Evolutionary conservation across 352 stramenopile species (phyloP).

Genomic region (Pythium biforme): DNA sequence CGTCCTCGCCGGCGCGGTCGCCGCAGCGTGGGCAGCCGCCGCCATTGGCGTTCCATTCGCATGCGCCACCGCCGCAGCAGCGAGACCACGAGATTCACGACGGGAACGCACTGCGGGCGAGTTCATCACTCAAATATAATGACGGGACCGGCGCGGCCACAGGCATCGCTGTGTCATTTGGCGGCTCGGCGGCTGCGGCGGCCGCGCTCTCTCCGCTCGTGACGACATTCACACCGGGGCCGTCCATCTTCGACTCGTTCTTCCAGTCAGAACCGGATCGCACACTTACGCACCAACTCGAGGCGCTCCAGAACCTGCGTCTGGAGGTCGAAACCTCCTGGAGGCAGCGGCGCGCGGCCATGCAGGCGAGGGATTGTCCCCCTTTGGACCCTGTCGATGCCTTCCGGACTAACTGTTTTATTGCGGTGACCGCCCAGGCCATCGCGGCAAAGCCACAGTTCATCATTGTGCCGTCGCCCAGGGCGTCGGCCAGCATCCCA

Average conservation of each 20-base stretch:
- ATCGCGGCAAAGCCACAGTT: slow-evolving; percentile 7
- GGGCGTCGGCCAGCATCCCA: slow-evolving; percentile 6
- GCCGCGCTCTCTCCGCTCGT: slow-evolving; percentile 11
- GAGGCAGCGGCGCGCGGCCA: slow-evolving; percentile 20
- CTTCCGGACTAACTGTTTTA: no score
- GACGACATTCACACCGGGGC: slow-evolving; percentile 31
- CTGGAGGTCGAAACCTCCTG: slow-evolving; percentile 35
- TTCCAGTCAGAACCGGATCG: slow-evolving; percentile 34
- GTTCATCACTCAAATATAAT: slow-evolving; percentile 11
- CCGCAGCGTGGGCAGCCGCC: background rate
- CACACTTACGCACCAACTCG: slow-evolving; percentile 39
- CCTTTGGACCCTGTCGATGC: no score
- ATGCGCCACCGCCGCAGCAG: background rate
- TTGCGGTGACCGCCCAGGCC: no score
- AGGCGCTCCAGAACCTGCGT: slow-evolving; percentile 36
- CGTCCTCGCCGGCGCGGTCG: background rate
- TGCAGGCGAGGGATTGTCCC: no score
- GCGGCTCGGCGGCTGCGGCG: background rate
- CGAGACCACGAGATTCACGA: slow-evolving; percentile 1
- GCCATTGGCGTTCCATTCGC: background rate
- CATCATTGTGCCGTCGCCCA: slow-evolving; percentile 8
- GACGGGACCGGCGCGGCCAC: background rate
- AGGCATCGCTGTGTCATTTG: background rate
- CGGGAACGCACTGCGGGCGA: background rate
- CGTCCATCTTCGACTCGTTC: slow-evolving; percentile 54